A percentile compares a stretch with the other conserved stretches of the same genome.
phyloP scores from a whole-genome alignment of 1,284 basidiomycete genomes.

The Golubevia sp. region DNA sequence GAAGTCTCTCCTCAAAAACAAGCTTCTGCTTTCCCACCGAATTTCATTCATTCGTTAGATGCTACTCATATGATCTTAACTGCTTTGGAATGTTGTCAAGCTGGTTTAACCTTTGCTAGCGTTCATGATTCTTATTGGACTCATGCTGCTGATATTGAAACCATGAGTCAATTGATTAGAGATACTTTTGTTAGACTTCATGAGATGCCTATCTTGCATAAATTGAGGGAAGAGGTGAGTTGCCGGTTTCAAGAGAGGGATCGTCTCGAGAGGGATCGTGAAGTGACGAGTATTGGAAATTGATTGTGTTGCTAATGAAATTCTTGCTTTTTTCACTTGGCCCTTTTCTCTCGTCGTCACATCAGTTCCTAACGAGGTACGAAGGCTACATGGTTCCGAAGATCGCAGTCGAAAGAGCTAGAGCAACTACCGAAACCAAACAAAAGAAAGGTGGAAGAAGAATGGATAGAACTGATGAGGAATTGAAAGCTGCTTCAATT shows the following conservation, averaged over 20 bases:
- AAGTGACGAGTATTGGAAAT: no score
- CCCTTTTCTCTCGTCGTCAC: neutral
- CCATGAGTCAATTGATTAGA: constrained; percentile 86
- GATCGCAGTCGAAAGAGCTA: constrained; percentile 5
- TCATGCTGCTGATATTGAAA: constrained; percentile 83
- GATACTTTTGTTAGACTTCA: constrained; percentile 93
- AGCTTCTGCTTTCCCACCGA: constrained; percentile 95
- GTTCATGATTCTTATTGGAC: constrained; percentile 99
- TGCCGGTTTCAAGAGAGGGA: no score
- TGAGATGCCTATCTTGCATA: constrained; percentile 77
- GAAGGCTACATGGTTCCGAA: constrained; percentile 29
- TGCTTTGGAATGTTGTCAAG: constrained; percentile 73
- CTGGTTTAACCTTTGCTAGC: constrained; percentile 77
- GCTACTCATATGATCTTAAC: constrained; percentile 99
- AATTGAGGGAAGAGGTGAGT: constrained; percentile 64
- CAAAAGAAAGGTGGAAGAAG: constrained; percentile 3
- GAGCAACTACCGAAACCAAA: constrained; percentile 9
- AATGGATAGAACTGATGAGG: constrained; percentile 13
- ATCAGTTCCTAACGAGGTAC: constrained; percentile 47
- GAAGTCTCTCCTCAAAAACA: constrained; percentile 87
- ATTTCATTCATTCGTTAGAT: constrained; percentile 96
- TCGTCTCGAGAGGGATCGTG: no score
- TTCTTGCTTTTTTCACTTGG: no score
- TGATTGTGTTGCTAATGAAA: no score
- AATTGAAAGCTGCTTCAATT: neutral